Conservation (phyloP, 1,284 basidiomycete species). For the Pisolithus thermaeus region DNA sequence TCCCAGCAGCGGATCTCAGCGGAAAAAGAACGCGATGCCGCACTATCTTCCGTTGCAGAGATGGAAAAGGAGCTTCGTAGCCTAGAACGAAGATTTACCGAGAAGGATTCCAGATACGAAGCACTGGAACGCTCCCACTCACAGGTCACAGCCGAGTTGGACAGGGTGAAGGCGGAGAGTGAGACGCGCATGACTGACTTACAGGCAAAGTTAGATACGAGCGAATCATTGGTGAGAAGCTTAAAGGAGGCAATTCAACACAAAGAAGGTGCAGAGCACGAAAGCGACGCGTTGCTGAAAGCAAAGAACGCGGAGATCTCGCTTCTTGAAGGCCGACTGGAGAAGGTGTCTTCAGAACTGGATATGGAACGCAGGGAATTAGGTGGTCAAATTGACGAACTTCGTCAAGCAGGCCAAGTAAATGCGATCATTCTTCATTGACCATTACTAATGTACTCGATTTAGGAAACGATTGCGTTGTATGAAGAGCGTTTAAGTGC, state of each 20-base stretch:
- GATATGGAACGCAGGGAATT: constrained; percentile 67
- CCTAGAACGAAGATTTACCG: constrained; percentile 41
- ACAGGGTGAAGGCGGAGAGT: constrained; percentile 40
- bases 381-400: constrained; percentile 68
- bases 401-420: constrained; percentile 80
- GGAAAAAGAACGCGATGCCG: constrained; percentile 44
- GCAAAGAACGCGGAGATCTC: constrained; percentile 54
- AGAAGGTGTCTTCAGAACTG: constrained; percentile 44
- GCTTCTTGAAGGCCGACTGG: constrained; percentile 45
- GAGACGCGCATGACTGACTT: constrained; percentile 42
- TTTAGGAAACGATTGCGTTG: constrained; percentile 83
- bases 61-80: constrained; percentile 45
- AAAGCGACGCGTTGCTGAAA: constrained; percentile 44
- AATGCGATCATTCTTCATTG: constrained; percentile 11
- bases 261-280: constrained; percentile 48
- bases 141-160: constrained; percentile 38
- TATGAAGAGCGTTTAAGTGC: constrained; percentile 83
- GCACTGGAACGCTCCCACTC: constrained; percentile 43
- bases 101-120: constrained; percentile 48
- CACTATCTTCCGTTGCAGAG: constrained; percentile 35
- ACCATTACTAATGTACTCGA: constrained; percentile 4
- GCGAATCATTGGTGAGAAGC: constrained; percentile 38
- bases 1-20: constrained; percentile 30
- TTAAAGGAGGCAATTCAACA: constrained; percentile 48
- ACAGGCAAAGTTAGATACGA: constrained; percentile 44